Evolutionary conservation across 768 basidiomycete species (phyloP), one percentile per base, ranked within the genome.

Genomic region (Boletus pseudo-olivaceus): DNA sequence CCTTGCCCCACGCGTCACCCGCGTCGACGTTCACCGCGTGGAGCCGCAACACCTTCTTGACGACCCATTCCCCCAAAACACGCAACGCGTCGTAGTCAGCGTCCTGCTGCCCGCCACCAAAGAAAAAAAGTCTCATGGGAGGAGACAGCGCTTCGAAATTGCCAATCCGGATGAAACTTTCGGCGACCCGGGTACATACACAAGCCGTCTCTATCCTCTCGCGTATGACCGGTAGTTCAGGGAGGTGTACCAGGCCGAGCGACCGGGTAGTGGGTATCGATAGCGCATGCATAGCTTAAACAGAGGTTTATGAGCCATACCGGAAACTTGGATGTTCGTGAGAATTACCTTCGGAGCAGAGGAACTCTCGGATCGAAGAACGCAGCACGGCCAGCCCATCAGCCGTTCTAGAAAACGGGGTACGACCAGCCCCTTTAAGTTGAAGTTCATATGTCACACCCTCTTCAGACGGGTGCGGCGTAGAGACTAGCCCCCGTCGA

Each of bases 311-410:
- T 82, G 29, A 80, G 75, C 77, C 4, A 56, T 29, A 30, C 33
- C 26, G 37, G 19, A 32, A 51, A 32, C 35, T n/a, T 33, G 14
- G 1, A 44, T 20, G 20, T 14, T 20, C 3, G 40, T 26, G 7
- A 17, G 20, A 20, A 20, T n/a, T 48, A 65, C 90, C 91, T 85
- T 98, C 96, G 2, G 92, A 88, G 40, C 92, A 88, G 9, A 98
- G 82, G 62, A 86, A 98, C 73, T 98, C 97, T 44, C 96, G 85
- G 29, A 98, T 85, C 5, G 93, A 95, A 39, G 92, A 94, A 27
- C 97, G 85, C n/a, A 94, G 72, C 3, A 98, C 96, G 1, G 97
- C 97, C 17, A 99, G 78, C 0, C 97, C 97, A 68, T 98, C 97
- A 4, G 97, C 96, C 48, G 78, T 81, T 26, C 97, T 81, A 0